Conservation (phyloP, 2,329 filamentous ascomycete species). For the Periconia digitata region DNA sequence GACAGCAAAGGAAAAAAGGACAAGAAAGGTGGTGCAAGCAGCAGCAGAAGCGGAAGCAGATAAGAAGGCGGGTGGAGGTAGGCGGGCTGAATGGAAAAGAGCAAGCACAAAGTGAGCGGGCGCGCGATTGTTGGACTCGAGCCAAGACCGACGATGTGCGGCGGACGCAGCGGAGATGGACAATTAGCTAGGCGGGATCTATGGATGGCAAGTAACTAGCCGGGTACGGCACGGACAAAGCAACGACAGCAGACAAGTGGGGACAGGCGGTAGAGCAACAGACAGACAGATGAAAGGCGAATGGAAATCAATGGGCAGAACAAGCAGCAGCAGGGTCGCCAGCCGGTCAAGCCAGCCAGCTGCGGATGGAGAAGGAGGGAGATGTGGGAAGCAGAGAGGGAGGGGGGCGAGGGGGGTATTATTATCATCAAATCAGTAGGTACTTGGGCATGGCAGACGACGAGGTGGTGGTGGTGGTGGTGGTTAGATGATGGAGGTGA, state of each 20-base stretch:
- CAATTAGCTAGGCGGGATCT: neutral
- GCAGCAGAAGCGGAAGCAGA: no score
- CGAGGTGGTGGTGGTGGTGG: no score
- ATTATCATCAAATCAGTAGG: no score
- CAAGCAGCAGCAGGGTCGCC: neutral
- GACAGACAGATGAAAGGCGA: neutral
- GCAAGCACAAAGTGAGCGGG: neutral
- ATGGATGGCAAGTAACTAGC: no score
- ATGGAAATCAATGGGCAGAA: neutral
- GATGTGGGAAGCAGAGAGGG: neutral
- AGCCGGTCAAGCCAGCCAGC: neutral
- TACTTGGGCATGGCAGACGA: no score
- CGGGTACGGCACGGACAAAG: constrained; percentile 1
- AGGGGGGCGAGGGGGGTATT: neutral
- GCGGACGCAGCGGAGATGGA: neutral
- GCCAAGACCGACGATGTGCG: no score
- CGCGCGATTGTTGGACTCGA: no score
- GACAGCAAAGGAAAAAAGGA: neutral
- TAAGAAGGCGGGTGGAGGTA: neutral
- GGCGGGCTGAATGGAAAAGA: neutral
- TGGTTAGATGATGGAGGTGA: no score
- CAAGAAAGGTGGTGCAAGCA: neutral
- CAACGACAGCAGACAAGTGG: neutral
- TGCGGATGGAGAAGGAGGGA: neutral
- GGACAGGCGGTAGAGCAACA: neutral